Evolutionary conservation across 495 filamentous ascomycete genomes (phyloP).

Genomic region (Peziza echinospora): DNA sequence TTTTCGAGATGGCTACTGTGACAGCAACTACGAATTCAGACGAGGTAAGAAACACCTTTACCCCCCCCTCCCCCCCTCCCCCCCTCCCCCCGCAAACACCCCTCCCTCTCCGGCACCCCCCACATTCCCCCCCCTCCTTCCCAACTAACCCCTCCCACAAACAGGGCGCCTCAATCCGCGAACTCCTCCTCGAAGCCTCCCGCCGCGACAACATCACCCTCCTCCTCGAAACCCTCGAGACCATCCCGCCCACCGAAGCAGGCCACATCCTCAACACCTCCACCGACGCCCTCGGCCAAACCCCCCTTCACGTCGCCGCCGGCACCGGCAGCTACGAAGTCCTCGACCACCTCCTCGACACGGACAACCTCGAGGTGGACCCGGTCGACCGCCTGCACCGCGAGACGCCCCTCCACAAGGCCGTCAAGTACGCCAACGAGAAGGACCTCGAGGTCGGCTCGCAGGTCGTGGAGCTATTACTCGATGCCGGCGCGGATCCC

Average conservation of each 20-base stretch:
- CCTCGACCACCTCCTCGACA: slow-evolving; percentile 82
- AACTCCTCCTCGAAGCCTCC: slow-evolving; percentile 80
- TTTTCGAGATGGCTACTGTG: too few species aligned
- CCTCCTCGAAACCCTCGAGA: slow-evolving; percentile 36
- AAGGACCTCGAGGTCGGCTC: slow-evolving; percentile 40
- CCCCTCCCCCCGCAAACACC: too few species aligned
- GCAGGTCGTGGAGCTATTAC: slow-evolving; percentile 65
- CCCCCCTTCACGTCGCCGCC: slow-evolving; percentile 76
- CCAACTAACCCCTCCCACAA: too few species aligned
- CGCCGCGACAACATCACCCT: slow-evolving; percentile 80
- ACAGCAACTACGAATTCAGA: too few species aligned
- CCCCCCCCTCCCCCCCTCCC: too few species aligned
- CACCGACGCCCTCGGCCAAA: slow-evolving; percentile 63
- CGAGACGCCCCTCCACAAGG: slow-evolving; percentile 79
- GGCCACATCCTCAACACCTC: slow-evolving; percentile 63
- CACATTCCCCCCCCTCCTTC: too few species aligned
- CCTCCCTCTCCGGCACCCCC: too few species aligned
- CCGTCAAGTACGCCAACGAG: slow-evolving; percentile 63
- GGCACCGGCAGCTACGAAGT: slow-evolving; percentile 72
- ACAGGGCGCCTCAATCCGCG: slow-evolving; percentile 74
- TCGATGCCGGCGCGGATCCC: slow-evolving; percentile 71
- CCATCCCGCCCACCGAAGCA: slow-evolving; percentile 5
- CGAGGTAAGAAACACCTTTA: too few species aligned
- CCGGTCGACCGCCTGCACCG: slow-evolving; percentile 55
- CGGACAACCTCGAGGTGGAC: slow-evolving; percentile 87